Evolutionary conservation across 2,329 filamentous ascomycete species (phyloP).

Genomic region (Apiospora pterosperma): DNA sequence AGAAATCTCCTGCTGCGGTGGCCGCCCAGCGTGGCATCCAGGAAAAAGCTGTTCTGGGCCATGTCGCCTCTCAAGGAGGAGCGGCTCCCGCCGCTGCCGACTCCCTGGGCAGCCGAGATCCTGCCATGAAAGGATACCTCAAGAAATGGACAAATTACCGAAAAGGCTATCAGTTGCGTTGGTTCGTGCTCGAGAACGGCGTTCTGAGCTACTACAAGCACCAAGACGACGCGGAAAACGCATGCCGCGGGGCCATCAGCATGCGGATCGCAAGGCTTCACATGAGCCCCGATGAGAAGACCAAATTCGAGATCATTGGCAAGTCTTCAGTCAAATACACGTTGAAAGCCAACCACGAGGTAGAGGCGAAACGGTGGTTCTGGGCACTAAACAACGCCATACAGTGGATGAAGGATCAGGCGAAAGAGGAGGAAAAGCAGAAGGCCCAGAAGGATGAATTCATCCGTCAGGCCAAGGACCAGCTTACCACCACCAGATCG

Average conservation of each 20-base stretch:
- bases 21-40: constrained; percentile 94
- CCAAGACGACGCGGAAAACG: constrained; percentile 93
- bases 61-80: constrained; percentile 54
- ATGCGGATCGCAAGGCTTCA: constrained; percentile 94
- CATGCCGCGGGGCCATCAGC: constrained; percentile 96
- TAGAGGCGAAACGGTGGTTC: constrained; percentile 98
- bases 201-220: constrained; percentile 99
- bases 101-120: constrained; percentile 73
- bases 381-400: constrained; percentile 99
- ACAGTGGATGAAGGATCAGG: constrained; percentile 97
- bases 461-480: constrained; percentile 74
- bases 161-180: constrained; percentile 91
- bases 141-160: constrained; percentile 99
- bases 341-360: constrained; percentile 94
- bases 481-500: constrained; percentile 52
- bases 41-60: constrained; percentile 91
- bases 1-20: constrained; percentile 89
- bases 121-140: constrained; percentile 97
- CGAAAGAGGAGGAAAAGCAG: constrained; percentile 80
- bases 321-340: constrained; percentile 99
- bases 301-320: constrained; percentile 94
- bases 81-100: constrained; percentile 53
- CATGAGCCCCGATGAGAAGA: constrained; percentile 97
- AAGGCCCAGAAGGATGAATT: constrained; percentile 71
- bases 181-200: constrained; percentile 97